These are phyloP conservation scores for Linnemannia exigua DNA, from an alignment of 192 early-diverging fungal genomes.

Conservation along the genomic window DNA sequence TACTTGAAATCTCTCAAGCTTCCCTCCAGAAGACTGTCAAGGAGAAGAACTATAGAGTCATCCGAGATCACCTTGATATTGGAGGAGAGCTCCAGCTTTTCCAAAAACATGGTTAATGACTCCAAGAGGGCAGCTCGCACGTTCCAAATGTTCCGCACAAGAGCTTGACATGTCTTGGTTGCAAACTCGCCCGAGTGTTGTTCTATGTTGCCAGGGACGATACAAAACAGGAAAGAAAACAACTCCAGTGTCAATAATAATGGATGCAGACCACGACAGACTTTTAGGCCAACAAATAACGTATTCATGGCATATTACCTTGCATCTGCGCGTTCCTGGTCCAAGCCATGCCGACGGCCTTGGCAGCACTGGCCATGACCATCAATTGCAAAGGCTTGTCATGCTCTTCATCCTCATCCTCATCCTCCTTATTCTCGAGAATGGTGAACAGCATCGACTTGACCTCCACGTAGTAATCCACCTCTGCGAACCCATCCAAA, in stretches of 20 bases:
- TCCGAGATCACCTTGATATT: constrained; percentile 15
- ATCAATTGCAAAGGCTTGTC: constrained; percentile 72
- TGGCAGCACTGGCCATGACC: constrained; percentile 78
- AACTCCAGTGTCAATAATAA: constrained; percentile 12
- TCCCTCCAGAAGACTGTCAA: constrained; percentile 62
- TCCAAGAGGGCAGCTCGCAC: constrained; percentile 81
- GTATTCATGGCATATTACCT: constrained; percentile 59
- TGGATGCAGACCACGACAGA: neutral
- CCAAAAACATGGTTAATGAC: constrained; percentile 70
- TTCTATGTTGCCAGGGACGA: too few species aligned
- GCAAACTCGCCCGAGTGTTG: constrained; percentile 63
- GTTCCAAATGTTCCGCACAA: constrained; percentile 88
- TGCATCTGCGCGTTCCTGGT: constrained; percentile 58
- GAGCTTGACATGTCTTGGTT: constrained; percentile 60
- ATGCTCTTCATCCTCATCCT: constrained; percentile 72
- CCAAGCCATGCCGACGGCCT: constrained; percentile 73
- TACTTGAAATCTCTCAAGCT: constrained; percentile 74
- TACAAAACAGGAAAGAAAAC: neutral
- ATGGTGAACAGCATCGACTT: constrained; percentile 67
- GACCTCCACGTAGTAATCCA: constrained; percentile 72
- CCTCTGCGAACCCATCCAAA: constrained; percentile 68
- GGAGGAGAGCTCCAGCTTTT: constrained; percentile 25
- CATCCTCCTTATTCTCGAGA: constrained; percentile 59
- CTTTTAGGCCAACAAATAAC: neutral
- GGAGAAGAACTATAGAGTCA: constrained; percentile 37